Conservation (phyloP, 1,139 yeast species). For the Suhomyces yuchorum region DNA sequence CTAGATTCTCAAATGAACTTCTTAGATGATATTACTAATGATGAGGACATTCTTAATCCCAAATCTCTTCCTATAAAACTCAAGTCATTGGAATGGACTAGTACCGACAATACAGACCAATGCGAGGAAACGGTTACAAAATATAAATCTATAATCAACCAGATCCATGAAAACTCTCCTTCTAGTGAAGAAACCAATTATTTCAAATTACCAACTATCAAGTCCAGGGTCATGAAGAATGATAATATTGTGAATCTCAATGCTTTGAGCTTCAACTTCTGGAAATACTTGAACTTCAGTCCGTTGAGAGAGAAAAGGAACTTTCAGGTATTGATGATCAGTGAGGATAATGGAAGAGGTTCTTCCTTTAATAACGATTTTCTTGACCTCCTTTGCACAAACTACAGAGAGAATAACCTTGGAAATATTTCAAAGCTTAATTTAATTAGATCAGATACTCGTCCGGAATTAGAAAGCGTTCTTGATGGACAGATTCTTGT, state of each 20-base stretch:
- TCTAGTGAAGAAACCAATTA: constrained; percentile 20
- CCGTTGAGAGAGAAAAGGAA: constrained; percentile 54
- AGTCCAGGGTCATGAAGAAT: constrained; percentile 34
- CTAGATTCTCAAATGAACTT: constrained; percentile 39
- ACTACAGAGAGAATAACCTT: constrained; percentile 50
- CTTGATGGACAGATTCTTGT: constrained; percentile 37
- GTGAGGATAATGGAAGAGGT: constrained; percentile 27
- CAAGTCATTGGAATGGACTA: constrained; percentile 40
- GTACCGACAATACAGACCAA: constrained; percentile 23
- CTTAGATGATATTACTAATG: constrained; percentile 42
- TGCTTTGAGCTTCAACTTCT: constrained; percentile 44
- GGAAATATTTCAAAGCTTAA: constrained; percentile 45
- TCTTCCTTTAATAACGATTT: constrained; percentile 30
- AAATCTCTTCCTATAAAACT: constrained; percentile 31
- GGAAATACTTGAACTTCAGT: constrained; percentile 59
- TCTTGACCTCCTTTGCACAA: constrained; percentile 40
- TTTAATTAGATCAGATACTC: constrained; percentile 32
- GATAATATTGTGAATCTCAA: constrained; percentile 38
- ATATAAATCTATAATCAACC: constrained; percentile 26
- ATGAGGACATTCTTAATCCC: constrained; percentile 32
- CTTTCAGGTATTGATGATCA: constrained; percentile 54
- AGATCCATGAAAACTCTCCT: constrained; percentile 13
- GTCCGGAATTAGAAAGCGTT: constrained; percentile 37
- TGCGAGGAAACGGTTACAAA: constrained; percentile 26
- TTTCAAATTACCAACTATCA: constrained; percentile 29